Conservation (phyloP, 2,329 filamentous ascomycete species). For the Neonectria sp. region DNA sequence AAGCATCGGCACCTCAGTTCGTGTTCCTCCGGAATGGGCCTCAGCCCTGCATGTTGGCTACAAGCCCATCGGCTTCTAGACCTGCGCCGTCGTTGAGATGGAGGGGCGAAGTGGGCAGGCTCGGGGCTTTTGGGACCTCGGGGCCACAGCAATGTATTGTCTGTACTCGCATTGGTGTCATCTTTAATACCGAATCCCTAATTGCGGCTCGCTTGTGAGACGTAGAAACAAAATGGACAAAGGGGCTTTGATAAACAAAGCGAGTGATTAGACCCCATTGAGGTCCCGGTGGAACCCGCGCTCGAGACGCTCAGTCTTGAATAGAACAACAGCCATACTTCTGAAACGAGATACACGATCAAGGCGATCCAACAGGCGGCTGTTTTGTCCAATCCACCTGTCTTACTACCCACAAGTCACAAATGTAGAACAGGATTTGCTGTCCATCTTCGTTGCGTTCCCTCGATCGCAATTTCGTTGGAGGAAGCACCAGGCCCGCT, state of each 20-base stretch:
- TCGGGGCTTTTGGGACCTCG: neutral
- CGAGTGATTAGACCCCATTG: neutral
- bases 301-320: slow-evolving; percentile 14
- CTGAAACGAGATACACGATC: slow-evolving; percentile 26
- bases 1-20: neutral
- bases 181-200: neutral
- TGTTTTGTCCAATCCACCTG: slow-evolving; percentile 4
- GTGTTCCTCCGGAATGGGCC: neutral
- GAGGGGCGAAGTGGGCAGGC: neutral
- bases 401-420: slow-evolving; percentile 12
- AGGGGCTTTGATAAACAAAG: neutral
- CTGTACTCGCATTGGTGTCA: neutral
- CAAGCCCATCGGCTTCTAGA: slow-evolving; percentile 13
- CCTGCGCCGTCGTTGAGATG: slow-evolving; percentile 8
- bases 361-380: slow-evolving; percentile 11
- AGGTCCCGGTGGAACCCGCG: slow-evolving; percentile 5
- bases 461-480: slow-evolving; percentile 20
- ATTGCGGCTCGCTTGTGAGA: slow-evolving; percentile 1
- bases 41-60: neutral
- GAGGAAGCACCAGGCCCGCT: slow-evolving; percentile 11
- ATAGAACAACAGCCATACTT: slow-evolving; percentile 22
- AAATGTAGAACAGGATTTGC: slow-evolving; percentile 6
- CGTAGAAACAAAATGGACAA: neutral
- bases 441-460: slow-evolving; percentile 1
- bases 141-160: neutral